Evolutionary conservation across 208 protist genomes (phyloP).

Genomic region (Trypanosoma cruzi): DNA sequence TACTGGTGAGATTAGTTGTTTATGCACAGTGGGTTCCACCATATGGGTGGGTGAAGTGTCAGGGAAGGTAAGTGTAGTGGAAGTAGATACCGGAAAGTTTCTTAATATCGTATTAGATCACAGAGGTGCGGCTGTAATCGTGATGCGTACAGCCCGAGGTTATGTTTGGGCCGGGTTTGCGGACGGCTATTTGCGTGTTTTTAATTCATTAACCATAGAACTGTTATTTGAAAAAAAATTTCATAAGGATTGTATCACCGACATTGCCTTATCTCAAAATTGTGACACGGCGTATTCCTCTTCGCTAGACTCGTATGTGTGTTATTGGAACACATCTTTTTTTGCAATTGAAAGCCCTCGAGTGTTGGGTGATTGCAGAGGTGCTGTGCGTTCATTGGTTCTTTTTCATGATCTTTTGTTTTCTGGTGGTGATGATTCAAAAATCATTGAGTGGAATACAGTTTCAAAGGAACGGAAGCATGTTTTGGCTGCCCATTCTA

Average conservation of each 20-base stretch:
- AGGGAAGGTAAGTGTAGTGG: constrained; percentile 5
- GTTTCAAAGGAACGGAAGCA: not conserved
- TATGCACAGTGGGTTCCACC: constrained; percentile 1
- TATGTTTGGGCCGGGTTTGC: constrained; percentile 12
- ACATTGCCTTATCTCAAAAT: constrained; percentile 5
- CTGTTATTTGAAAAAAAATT: constrained; percentile 6
- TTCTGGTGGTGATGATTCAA: constrained; percentile 16
- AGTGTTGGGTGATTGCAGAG: not conserved
- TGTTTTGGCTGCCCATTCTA: constrained; percentile 11
- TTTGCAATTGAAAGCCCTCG: not conserved
- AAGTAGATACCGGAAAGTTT: not conserved
- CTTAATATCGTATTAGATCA: not conserved
- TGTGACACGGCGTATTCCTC: constrained; percentile 19
- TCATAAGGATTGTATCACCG: constrained; percentile 16
- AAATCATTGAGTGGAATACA: constrained; percentile 19
- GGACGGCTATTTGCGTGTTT: constrained; percentile 16
- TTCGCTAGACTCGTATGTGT: constrained; percentile 14
- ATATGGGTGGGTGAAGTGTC: constrained; percentile 14
- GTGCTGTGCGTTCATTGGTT: constrained; percentile 2
- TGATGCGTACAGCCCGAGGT: constrained; percentile 12
- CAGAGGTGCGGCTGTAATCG: constrained; percentile 11
- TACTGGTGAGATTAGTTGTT: constrained; percentile 3
- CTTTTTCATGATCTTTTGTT: constrained; percentile 7
- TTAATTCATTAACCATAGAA: constrained; percentile 1
- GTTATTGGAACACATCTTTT: constrained; percentile 16